These are phyloP conservation scores for Trichosanthes cucumerina DNA, from an alignment of 306 rosid genomes.

Conservation along the genomic window DNA sequence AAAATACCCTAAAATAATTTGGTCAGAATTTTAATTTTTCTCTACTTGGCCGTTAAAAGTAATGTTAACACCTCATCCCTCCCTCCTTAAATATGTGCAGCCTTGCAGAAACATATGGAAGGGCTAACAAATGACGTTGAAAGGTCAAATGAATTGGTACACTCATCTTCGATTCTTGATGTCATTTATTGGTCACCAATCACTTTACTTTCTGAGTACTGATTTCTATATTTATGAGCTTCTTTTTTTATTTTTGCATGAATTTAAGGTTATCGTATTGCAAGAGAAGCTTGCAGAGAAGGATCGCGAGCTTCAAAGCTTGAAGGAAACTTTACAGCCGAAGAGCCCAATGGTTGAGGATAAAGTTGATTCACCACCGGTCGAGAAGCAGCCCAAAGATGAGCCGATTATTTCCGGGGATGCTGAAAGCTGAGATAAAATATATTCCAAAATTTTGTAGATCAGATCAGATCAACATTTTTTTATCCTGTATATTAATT, in stretches of 20 bases:
- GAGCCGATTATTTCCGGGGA: slow-evolving; percentile 25
- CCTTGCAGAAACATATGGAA: slow-evolving; percentile 64
- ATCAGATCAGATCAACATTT: not conserved
- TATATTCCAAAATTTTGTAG: slow-evolving; percentile 12
- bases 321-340: slow-evolving; percentile 40
- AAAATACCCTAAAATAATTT: too few species aligned
- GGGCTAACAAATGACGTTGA: slow-evolving; percentile 84
- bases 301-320: slow-evolving; percentile 41
- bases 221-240: not conserved
- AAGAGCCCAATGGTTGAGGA: slow-evolving; percentile 22
- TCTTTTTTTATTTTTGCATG: too few species aligned
- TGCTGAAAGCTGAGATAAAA: slow-evolving; percentile 20
- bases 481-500: not conserved
- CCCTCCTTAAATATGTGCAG: slow-evolving; percentile 24
- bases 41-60: not conserved
- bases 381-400: slow-evolving; percentile 14
- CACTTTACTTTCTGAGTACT: not conserved
- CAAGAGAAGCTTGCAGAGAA: slow-evolving; percentile 66
- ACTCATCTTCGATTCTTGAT: slow-evolving; percentile 20
- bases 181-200: not conserved
- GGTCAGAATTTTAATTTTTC: too few species aligned
- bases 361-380: slow-evolving; percentile 21
- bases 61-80: not conserved
- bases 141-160: slow-evolving; percentile 88
- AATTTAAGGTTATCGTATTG: slow-evolving; percentile 51